Evolutionary conservation across 495 filamentous ascomycete species (phyloP).

Genomic region (Aspergillus wentii): DNA sequence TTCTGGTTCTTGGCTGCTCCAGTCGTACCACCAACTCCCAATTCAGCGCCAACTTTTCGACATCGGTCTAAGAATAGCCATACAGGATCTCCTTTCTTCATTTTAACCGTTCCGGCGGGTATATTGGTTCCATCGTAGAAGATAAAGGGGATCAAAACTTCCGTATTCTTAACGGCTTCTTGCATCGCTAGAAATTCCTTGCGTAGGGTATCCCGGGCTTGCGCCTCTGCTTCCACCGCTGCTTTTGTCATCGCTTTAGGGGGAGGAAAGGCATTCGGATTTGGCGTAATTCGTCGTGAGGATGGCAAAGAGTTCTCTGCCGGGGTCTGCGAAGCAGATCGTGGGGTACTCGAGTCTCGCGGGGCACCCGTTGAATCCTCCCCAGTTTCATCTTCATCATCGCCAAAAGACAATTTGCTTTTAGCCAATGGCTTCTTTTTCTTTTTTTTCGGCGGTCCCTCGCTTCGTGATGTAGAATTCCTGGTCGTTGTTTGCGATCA

Average conservation of each 20-base stretch:
- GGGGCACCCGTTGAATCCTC: conserved; percentile 29
- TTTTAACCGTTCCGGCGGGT: conserved; percentile 70
- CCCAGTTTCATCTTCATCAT: conserved; percentile 47
- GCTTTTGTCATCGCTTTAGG: conserved; percentile 86
- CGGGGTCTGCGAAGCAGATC: conserved; percentile 34
- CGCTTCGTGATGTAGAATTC: conserved; percentile 33
- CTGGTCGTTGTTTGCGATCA: conserved; percentile 40
- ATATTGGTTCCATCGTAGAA: conserved; percentile 98
- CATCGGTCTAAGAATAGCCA: conserved; percentile 92
- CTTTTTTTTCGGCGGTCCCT: conserved; percentile 55
- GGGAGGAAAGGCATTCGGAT: conserved; percentile 58
- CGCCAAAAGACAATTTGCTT: conserved; percentile 65
- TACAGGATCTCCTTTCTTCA: conserved; percentile 88
- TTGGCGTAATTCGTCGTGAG: conserved; percentile 56
- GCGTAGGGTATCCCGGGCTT: conserved; percentile 73
- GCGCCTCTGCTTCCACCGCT: conserved; percentile 72
- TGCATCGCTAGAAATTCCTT: conserved; percentile 83
- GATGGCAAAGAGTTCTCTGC: conserved; percentile 33
- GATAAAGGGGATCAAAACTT: conserved; percentile 90
- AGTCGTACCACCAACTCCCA: conserved; percentile 60
- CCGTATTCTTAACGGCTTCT: conserved; percentile 81
- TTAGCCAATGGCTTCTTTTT: conserved; percentile 60
- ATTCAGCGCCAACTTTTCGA: conserved; percentile 80
- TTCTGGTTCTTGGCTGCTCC: conserved; percentile 50
- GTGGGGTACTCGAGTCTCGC: conserved; percentile 29